These are phyloP conservation scores for Hypoxylon lienhwacheense DNA, from an alignment of 495 filamentous ascomycete genomes.

Conservation along the genomic window DNA sequence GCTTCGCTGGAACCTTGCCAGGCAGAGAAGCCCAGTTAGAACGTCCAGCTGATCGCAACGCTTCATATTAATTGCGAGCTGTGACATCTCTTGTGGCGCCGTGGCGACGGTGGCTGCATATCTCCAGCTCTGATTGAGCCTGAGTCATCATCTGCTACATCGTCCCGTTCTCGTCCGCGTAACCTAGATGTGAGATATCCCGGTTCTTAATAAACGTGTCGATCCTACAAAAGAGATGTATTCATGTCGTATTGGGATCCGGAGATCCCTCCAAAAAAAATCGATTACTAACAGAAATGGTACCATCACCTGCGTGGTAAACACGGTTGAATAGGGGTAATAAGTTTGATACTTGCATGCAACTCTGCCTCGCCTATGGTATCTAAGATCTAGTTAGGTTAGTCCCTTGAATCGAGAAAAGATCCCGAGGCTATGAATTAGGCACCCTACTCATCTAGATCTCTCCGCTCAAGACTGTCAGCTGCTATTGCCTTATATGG, in stretches of 20 bases:
- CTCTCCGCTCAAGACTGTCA: too few relatives aligned
- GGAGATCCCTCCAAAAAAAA: too few relatives aligned
- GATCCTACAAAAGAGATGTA: too few relatives aligned
- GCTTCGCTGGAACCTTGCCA: slow-evolving; percentile 28
- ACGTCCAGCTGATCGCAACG: slow-evolving; percentile 12
- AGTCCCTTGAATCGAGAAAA: too few relatives aligned
- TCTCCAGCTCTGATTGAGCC: slow-evolving; percentile 6
- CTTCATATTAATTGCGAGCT: slow-evolving; percentile 31
- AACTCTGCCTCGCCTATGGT: not conserved
- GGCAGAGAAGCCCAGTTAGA: slow-evolving; percentile 2
- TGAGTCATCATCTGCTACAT: slow-evolving; percentile 20
- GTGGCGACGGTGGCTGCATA: slow-evolving; percentile 20
- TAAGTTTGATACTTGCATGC: not conserved
- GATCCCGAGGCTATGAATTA: too few relatives aligned
- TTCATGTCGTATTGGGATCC: too few relatives aligned
- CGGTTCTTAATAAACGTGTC: too few relatives aligned
- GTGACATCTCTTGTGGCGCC: slow-evolving; percentile 17
- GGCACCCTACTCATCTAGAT: too few relatives aligned
- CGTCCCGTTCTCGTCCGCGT: slow-evolving; percentile 15
- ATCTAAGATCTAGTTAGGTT: not conserved
- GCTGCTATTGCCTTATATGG: too few relatives aligned
- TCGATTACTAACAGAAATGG: too few relatives aligned
- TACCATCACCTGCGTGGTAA: too few relatives aligned
- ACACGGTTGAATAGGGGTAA: not conserved
- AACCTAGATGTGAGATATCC: not conserved